Conservation (phyloP, 768 basidiomycete species). For the Tulasnella sp. region DNA sequence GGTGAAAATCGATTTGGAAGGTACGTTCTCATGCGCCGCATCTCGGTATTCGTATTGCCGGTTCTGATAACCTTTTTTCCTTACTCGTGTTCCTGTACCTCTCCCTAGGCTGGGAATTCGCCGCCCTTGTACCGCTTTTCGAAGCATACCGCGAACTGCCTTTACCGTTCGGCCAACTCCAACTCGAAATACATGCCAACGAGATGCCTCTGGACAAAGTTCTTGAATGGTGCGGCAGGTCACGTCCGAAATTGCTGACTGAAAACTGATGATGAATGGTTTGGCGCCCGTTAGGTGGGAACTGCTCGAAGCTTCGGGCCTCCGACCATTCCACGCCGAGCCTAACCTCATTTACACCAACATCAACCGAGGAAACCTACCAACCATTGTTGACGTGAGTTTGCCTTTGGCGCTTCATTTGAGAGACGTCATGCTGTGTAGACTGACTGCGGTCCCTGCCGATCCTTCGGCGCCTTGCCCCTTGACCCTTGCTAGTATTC, state of each 20-base stretch:
- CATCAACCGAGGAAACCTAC: neutral
- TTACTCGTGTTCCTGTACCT: neutral
- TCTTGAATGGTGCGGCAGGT: conserved; percentile 43
- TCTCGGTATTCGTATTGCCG: conserved; percentile 35
- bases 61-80: conserved; percentile 35
- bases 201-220: conserved; percentile 49
- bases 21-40: conserved; percentile 41
- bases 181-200: conserved; percentile 36
- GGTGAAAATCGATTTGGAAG: conserved; percentile 27
- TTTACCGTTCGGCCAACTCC: conserved; percentile 26
- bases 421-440: neutral
- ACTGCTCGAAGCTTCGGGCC: conserved; percentile 20
- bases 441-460: conserved; percentile 1
- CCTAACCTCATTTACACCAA: conserved; percentile 25
- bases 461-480: neutral
- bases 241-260: neutral
- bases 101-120: conserved; percentile 25
- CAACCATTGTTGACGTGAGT: conserved; percentile 25
- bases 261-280: neutral
- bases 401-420: neutral
- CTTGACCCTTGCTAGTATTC: conserved; percentile 18
- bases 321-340: conserved; percentile 23
- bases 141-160: conserved; percentile 30
- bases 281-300: conserved; percentile 14
- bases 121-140: conserved; percentile 12